These are phyloP conservation scores for Polyrhizophydium stewartii DNA, from an alignment of 371 early-diverging fungal species.

Conservation along the genomic window DNA sequence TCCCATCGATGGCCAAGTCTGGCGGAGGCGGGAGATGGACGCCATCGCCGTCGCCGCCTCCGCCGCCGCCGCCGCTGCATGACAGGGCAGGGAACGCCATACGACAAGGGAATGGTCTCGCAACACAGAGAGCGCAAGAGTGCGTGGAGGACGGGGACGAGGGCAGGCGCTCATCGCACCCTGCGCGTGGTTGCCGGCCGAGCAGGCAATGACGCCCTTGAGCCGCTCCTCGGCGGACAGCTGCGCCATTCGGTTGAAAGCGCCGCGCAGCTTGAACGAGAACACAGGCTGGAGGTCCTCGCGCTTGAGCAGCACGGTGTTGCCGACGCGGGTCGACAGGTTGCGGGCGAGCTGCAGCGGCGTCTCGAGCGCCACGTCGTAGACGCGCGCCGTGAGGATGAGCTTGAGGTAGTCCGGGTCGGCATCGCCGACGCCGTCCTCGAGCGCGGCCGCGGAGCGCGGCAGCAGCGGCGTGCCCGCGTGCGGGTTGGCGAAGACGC, in stretches of 20 bases:
- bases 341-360: slow-evolving; percentile 81
- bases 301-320: slow-evolving; percentile 80
- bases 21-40: too few species aligned
- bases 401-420: slow-evolving; percentile 81
- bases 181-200: slow-evolving; percentile 95
- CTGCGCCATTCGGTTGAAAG: slow-evolving; percentile 86
- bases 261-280: slow-evolving; percentile 95
- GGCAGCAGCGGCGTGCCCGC: not conserved
- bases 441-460: not conserved
- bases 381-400: slow-evolving; percentile 78
- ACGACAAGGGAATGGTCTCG: too few species aligned
- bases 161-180: slow-evolving; percentile 57
- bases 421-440: not conserved
- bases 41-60: too few species aligned
- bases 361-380: slow-evolving; percentile 83
- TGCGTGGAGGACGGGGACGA: not conserved
- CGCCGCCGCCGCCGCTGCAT: too few species aligned
- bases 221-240: slow-evolving; percentile 70
- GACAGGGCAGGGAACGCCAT: too few species aligned
- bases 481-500: not conserved
- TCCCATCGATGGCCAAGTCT: too few species aligned
- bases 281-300: slow-evolving; percentile 95
- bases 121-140: slow-evolving; percentile 6
- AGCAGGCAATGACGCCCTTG: slow-evolving; percentile 91
- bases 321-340: slow-evolving; percentile 63